These are phyloP conservation scores for Penicillium roqueforti DNA, from an alignment of 495 filamentous ascomycete species.

Conservation along the genomic window DNA sequence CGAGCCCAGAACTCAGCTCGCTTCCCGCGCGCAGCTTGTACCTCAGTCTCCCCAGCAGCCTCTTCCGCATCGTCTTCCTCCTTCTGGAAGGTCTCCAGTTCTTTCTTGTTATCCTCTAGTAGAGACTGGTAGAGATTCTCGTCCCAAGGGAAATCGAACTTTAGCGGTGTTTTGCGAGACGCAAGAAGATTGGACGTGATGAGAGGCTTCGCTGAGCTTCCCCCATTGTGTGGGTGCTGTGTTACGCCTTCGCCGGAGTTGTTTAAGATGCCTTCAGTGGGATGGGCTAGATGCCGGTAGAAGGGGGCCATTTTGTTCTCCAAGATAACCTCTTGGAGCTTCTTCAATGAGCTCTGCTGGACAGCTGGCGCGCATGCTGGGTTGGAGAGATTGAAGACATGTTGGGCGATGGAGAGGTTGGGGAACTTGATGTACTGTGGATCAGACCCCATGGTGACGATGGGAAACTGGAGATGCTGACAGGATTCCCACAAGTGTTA, in stretches of 20 bases:
- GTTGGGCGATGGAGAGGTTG: slow-evolving; percentile 84
- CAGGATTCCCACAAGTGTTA: background rate
- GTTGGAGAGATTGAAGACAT: slow-evolving; percentile 96
- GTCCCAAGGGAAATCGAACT: slow-evolving; percentile 79
- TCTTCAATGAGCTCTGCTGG: slow-evolving; percentile 72
- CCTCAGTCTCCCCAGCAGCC: slow-evolving; percentile 92
- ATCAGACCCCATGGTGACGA: slow-evolving; percentile 82
- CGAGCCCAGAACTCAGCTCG: slow-evolving; percentile 91
- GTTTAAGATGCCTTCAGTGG: slow-evolving; percentile 87
- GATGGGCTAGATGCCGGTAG: slow-evolving; percentile 93
- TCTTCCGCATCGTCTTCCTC: slow-evolving; percentile 93
- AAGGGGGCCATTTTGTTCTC: slow-evolving; percentile 96
- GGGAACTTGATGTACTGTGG: slow-evolving; percentile 96
- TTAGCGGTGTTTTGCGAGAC: slow-evolving; percentile 55
- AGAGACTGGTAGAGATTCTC: slow-evolving; percentile 81
- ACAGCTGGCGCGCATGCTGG: slow-evolving; percentile 63
- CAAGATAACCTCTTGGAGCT: slow-evolving; percentile 85
- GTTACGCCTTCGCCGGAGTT: slow-evolving; percentile 63
- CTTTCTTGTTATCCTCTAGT: slow-evolving; percentile 81
- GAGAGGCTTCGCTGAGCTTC: slow-evolving; percentile 55
- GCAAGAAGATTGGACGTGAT: slow-evolving; percentile 62
- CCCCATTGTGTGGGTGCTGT: slow-evolving; percentile 50
- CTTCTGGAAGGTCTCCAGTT: slow-evolving; percentile 87
- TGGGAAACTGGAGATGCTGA: slow-evolving; percentile 8
- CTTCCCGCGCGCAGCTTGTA: slow-evolving; percentile 88